Percentiles rank a stretch among this genome's conserved stretches.
Conservation (phyloP, 768 basidiomycete genomes). For the Tylopilus cervinicoccineus region DNA sequence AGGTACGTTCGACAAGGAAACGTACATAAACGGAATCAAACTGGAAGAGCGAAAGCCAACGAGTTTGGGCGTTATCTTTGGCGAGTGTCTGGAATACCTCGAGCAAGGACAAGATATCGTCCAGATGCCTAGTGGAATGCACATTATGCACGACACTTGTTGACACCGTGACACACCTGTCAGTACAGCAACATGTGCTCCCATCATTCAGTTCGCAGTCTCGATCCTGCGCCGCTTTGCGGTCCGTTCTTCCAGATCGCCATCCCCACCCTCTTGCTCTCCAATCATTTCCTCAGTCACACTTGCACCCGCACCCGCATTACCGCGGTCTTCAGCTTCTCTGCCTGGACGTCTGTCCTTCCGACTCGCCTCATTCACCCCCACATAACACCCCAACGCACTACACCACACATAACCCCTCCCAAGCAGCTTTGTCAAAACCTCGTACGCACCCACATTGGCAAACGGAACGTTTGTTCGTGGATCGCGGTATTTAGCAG, state of each 20-base stretch:
- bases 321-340: background rate
- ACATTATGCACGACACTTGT: background rate
- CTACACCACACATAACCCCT: constrained; percentile 70
- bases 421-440: constrained; percentile 54
- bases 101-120: background rate
- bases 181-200: background rate
- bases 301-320: background rate
- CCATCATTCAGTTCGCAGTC: constrained; percentile 2
- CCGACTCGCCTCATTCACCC: background rate
- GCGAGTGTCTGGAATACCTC: background rate
- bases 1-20: background rate
- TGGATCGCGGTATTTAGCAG: constrained; percentile 79
- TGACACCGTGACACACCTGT: background rate
- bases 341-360: background rate
- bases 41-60: background rate
- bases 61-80: background rate
- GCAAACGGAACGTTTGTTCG: constrained; percentile 78
- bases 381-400: constrained; percentile 41
- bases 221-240: constrained; percentile 16
- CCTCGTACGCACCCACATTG: constrained; percentile 58
- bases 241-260: constrained; percentile 7
- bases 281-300: background rate
- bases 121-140: background rate
- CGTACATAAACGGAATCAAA: background rate
- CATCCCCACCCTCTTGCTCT: background rate